Base-by-base conservation (phyloP, 768 basidiomycete genomes). In the Pisolithus orientalis region DNA sequence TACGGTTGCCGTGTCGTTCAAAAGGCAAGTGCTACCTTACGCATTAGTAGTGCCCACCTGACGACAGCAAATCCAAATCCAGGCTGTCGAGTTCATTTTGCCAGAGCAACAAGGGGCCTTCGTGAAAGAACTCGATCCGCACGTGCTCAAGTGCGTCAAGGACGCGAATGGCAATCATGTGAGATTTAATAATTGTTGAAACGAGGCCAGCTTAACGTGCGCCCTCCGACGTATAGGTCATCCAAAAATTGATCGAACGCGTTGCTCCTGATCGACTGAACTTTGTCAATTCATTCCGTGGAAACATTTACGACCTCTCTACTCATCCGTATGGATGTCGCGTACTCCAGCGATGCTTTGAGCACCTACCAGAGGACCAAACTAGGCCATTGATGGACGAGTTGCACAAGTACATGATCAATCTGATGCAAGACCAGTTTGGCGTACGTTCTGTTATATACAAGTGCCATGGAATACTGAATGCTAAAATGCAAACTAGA, bases 1-100 rank as follows among this genome's bases (percentile, higher is more conserved):
- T 98, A 98, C 67, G 95, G 94, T 4, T 99, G 95, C 69, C 83
- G 95, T 13, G 94, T 98, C 6, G 86, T 94, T 17, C 93, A 95
- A 66, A 93, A 93, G 85, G 91, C 90, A 55, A 25, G 57, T 56
- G 31, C 31, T 34, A 14, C 13, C 13, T 27, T 5, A 38, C 27
- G 24, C 38, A n/a, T 5, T 50, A 34, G n/a, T 47, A 10, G 6
- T 52, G n/a, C 42, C 9, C 17, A 5, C 39, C 49, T 60, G 24
- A 62, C 34, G 4, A n/a, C 27, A 17, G 52, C 48, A 39, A 53
- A 60, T 16, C 29, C 58, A 96, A 53, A 60, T 16, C 29, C 58
- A 96, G 89, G 91, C 92, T 28, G 76, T 98, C 21, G 94, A 97
- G 62, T 82, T 77, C 62, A 75, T 93, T 49, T 72, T 82, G 16